phyloP scores from a whole-genome alignment of 2,329 filamentous ascomycete genomes.

The Chrysosporium keratinophilum region DNA sequence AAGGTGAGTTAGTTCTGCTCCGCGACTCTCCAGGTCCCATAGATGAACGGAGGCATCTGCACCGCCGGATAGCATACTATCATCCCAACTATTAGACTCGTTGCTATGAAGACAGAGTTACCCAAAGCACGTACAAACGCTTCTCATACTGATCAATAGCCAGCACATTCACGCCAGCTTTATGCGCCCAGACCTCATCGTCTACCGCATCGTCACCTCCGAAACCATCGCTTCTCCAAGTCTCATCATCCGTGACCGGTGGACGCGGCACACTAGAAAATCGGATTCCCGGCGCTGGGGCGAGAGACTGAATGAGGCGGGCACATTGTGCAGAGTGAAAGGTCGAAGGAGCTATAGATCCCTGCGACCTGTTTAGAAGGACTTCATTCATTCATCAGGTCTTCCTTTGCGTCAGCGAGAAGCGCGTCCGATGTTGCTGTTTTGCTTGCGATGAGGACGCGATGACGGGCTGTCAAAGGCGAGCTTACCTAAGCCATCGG shows the following conservation, averaged over 20 bases:
- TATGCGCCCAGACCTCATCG: slow-evolving; percentile 48
- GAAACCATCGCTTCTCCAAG: background rate
- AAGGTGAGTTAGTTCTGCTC: slow-evolving; percentile 42
- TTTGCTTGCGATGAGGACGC: background rate
- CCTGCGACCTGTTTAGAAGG: slow-evolving; percentile 64
- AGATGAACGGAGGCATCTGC: slow-evolving; percentile 74
- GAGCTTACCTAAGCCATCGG: no score
- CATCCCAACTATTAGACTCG: background rate
- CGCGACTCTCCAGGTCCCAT: slow-evolving; percentile 68
- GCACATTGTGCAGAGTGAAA: slow-evolving; percentile 58
- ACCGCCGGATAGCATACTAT: slow-evolving; percentile 69
- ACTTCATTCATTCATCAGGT: slow-evolving; percentile 62
- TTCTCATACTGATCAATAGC: slow-evolving; percentile 75
- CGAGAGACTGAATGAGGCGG: slow-evolving; percentile 58
- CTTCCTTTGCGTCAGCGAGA: background rate
- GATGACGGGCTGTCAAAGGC: no score
- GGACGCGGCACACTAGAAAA: slow-evolving; percentile 52
- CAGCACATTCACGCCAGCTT: slow-evolving; percentile 66
- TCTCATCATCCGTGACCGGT: slow-evolving; percentile 21
- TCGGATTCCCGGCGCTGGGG: slow-evolving; percentile 54
- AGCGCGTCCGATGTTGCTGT: background rate
- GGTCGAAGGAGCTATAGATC: slow-evolving; percentile 52
- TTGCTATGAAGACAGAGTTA: slow-evolving; percentile 4
- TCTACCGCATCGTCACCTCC: slow-evolving; percentile 17
- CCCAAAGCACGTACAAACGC: slow-evolving; percentile 45